Base-by-base conservation (phyloP, 805 yeast genomes). In the Yarrowia bubula region DNA sequence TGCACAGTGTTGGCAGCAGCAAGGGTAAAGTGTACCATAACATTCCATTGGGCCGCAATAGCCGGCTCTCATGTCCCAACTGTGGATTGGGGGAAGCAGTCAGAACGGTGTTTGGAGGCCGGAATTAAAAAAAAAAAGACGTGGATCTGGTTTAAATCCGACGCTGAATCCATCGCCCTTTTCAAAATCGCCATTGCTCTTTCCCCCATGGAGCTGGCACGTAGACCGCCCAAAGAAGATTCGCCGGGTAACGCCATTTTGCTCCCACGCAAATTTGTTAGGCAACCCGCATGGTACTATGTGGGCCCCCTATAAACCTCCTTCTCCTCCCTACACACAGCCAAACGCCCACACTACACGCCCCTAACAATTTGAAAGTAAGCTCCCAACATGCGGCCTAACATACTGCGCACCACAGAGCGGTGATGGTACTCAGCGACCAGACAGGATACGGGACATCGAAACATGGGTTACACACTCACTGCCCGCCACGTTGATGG, bases 211-310 rank as follows among this genome's bases (percentile, higher is more conserved):
- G 8, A 33, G 3, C 8, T 48, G 41, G 13, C 41, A 18, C 13
- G 17, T 14, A 2, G 13, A 8, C 55, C 55, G 41, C 1, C 55
- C 55, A 51, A 37, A 37, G 43, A 37, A 37, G 58, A 51, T 51
- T 51, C 58, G 61, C 61, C 61, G 61, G 61, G 61, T 55, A 55
- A 55, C 61, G 61, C 61, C 61, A 55, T 37, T 15, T 31, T 42
- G 8, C 61, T 39, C 61, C 43, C 61, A 55, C 60, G 60, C 46
- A 53, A 53, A 38, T 53, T 53, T 53, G 60, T 55, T 55, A 55
- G 61, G 61, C 61, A 55, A 55, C 61, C 61, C 61, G 61, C 61
- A 55, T 39, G 38, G 47, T 31, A 39, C 47, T 31, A 39, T 39
- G 61, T 55, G 47, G 47, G 28, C 61, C 47, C 47, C 38, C 61